Evolutionary conservation across 345 rosid species (phyloP), one percentile per base, ranked within the genome.

Genomic region (Lumnitzera racemosa): DNA sequence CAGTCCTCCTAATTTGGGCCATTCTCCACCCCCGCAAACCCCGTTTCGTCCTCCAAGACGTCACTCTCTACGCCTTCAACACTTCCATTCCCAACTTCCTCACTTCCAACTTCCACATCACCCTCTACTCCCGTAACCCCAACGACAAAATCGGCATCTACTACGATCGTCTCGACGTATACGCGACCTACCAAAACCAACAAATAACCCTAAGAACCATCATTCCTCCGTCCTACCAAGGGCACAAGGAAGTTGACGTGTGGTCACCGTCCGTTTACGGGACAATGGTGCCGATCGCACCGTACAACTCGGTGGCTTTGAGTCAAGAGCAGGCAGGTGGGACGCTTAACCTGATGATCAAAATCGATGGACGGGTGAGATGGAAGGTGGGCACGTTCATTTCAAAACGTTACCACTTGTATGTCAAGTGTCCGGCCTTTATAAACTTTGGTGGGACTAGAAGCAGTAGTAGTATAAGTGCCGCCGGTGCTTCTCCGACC

Each of bases 251-350:
- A 53, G 60, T 43, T 46, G 67, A 59, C 66, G 71, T 80, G 36
- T 80, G 84, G 84, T 80, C 84, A 27, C 80, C 84, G 15, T 65
- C 72, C 55, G 27, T 80, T 60, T 70, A 51, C 50, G 84, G 82
- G 29, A 54, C 51, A 36, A 48, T 23, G 8, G 75, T 77, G 12
- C 76, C 82, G 3, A 55, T 80, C 10, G 65, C 84, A 20, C 82
- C 80, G 7, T 67, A 58, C 70, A 80, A 72, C 66, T 77, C 61
- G 24, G 27, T 62, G 36, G 51, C 62, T 16, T 59, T 80, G 46
- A 15, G 15, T 24, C 66, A 66, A 6, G 75, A 72, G 3, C 67
- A 70, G 29, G 41, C 58, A 15, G 27, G 53, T 13, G 84, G 82
- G 13, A 41, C 24, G 12, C 47, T 74, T 43, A 11, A 13, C 66